phyloP scores from a whole-genome alignment of 2,329 filamentous ascomycete species.

The Septoria petroselini region DNA sequence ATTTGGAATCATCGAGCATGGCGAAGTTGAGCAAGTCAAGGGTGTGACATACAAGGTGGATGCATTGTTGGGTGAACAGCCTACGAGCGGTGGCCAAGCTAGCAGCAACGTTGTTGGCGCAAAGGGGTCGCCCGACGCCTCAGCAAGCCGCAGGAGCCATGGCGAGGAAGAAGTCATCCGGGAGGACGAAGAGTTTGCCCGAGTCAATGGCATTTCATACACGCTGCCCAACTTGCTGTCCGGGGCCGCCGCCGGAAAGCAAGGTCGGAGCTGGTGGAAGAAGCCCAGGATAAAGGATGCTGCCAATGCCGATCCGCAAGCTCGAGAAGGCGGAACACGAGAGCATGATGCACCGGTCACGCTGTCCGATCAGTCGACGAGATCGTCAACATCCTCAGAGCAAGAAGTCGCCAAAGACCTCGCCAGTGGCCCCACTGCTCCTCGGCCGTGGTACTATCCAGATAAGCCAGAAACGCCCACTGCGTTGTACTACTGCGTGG shows the following conservation, averaged over 20 bases:
- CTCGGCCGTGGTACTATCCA: conserved; percentile 54
- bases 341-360: conserved; percentile 40
- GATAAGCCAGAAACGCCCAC: conserved; percentile 47
- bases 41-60: conserved; percentile 97
- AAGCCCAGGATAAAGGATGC: conserved; percentile 34
- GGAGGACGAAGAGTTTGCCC: conserved; percentile 87
- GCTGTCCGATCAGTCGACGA: conserved; percentile 65
- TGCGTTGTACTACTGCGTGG: conserved; percentile 85
- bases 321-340: conserved; percentile 19
- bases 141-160: conserved; percentile 34
- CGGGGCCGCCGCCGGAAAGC: conserved; percentile 46
- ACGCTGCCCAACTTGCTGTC: conserved; percentile 84
- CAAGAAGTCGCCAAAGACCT: conserved; percentile 81
- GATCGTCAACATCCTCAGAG: conserved; percentile 67
- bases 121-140: conserved; percentile 39
- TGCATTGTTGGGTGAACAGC: conserved; percentile 68
- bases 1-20: conserved; percentile 85
- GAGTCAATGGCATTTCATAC: conserved; percentile 92
- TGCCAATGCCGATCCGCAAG: conserved; percentile 18
- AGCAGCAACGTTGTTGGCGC: conserved; percentile 38
- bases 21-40: conserved; percentile 97
- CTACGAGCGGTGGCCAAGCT: conserved; percentile 48
- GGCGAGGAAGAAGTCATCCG: conserved; percentile 62
- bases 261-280: conserved; percentile 26
- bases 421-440: conserved; percentile 58